Base-by-base conservation (phyloP, 805 yeast genomes). In the Nakazawaea pomicola region DNA sequence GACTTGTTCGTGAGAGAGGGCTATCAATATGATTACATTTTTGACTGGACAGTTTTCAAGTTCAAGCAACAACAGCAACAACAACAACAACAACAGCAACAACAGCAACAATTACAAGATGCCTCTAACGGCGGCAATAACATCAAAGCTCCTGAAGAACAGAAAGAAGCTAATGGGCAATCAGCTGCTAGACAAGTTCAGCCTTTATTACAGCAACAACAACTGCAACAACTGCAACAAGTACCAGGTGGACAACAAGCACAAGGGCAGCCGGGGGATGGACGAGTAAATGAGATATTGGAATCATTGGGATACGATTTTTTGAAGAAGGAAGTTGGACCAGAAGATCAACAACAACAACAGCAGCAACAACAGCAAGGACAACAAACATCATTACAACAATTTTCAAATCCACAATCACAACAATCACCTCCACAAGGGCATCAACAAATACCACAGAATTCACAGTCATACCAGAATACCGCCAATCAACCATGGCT, bases 31-130 rank as follows among this genome's bases (percentile, higher is more conserved):
- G 98, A 91, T 65, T 91, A 89, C 62, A 80, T 93, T 17, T 91
- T 89, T 64, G 99, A 91, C 65, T 91, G 99, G 99, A 91, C 96
- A 21, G 77, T 89, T 47, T 84, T 81, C 67, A 85, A 84, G 60
- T 82, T 76, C 60, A 83, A 74, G 50, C 68, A 74, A 53, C 76
- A 76, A 49, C 75, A 75, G 49, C 78, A 75, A 53, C 66, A 59
- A 44, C 65, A 72, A 47, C 70, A 65, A 43, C 60, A 57, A 36
- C 58, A 55, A 33, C 59, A 50, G 12, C 52, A 47, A 39, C 61
- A 55, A 40, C 61, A 55, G 38, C 52, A 48, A 31, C 53, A 45
- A 35, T 40, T 41, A 39, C 41, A 27, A 24, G 34, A 35, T 19
- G 45, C n/a, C n/a, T n/a, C n/a, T 14, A 38, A 27, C 29, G 33